These are phyloP conservation scores for Aspergillus transmontanensis DNA, from an alignment of 2,329 filamentous ascomycete species.

Conservation along the genomic window DNA sequence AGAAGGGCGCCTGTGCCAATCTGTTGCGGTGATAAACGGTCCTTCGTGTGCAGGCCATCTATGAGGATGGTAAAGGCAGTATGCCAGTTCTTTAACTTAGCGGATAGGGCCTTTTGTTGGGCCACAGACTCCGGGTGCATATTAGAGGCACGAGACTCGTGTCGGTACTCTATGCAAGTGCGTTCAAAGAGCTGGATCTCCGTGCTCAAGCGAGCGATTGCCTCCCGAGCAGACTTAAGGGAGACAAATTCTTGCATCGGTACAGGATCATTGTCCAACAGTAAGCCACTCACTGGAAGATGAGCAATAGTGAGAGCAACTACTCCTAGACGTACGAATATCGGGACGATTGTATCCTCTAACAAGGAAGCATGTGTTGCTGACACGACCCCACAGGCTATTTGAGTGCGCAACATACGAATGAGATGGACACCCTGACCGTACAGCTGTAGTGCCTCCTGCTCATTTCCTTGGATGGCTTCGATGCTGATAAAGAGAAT, in stretches of 20 bases:
- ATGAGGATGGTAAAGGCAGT: neutral
- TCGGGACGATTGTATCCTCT: conserved; percentile 30
- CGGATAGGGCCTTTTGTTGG: neutral
- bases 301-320: conserved; percentile 20
- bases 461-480: conserved; percentile 26
- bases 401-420: conserved; percentile 19
- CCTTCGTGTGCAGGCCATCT: neutral
- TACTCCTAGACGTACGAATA: conserved; percentile 32
- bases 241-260: conserved; percentile 17
- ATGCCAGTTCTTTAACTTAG: conserved; percentile 6
- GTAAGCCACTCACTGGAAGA: conserved; percentile 15
- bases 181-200: conserved; percentile 10
- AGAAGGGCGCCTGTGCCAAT: conserved; percentile 5
- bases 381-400: conserved; percentile 8
- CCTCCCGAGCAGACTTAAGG: conserved; percentile 17
- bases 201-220: neutral
- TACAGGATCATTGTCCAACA: neutral
- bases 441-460: conserved; percentile 33
- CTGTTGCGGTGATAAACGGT: neutral
- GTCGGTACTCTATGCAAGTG: neutral
- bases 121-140: neutral
- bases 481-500: conserved; percentile 40
- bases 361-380: conserved; percentile 19
- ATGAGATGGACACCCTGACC: conserved; percentile 32
- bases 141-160: neutral